Conservation (phyloP, 2,329 filamentous ascomycete genomes). For the Pseudogymnoascus sp. region DNA sequence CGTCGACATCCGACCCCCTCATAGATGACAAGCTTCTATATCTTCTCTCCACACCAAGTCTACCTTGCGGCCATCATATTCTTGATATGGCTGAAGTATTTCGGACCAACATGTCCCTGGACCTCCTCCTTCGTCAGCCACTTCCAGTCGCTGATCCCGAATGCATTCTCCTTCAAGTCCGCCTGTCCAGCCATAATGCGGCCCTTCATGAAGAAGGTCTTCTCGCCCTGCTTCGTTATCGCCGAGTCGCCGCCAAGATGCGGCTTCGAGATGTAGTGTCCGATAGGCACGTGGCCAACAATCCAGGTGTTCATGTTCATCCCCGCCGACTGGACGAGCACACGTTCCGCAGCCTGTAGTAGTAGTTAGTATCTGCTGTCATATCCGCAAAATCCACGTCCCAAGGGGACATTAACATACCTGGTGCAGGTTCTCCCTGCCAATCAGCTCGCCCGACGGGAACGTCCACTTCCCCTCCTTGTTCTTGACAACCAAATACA, state of each 20-base stretch:
- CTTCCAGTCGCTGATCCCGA: conserved; percentile 73
- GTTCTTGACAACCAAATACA: conserved; percentile 79
- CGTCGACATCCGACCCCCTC: not conserved
- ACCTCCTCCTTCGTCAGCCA: conserved; percentile 93
- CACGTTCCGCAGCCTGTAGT: conserved; percentile 67
- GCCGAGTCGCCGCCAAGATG: conserved; percentile 34
- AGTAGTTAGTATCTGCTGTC: not conserved
- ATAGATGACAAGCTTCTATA: not conserved
- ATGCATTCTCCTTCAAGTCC: conserved; percentile 61
- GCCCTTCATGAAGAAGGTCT: conserved; percentile 93
- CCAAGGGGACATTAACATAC: conserved; percentile 43
- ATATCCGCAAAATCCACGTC: not conserved
- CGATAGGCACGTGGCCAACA: conserved; percentile 81
- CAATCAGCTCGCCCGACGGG: conserved; percentile 60
- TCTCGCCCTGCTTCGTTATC: conserved; percentile 52
- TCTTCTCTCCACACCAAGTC: conserved; percentile 17
- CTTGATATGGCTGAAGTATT: conserved; percentile 67
- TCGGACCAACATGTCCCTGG: conserved; percentile 50
- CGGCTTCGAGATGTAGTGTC: conserved; percentile 59
- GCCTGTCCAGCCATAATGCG: conserved; percentile 97
- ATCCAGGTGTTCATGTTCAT: conserved; percentile 99
- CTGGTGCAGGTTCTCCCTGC: conserved; percentile 70
- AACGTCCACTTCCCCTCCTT: conserved; percentile 71
- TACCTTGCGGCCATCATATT: conserved; percentile 80
- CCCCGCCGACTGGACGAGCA: conserved; percentile 69